Conservation (phyloP, 352 stramenopile species). For the Halophytophthora polymorphica region DNA sequence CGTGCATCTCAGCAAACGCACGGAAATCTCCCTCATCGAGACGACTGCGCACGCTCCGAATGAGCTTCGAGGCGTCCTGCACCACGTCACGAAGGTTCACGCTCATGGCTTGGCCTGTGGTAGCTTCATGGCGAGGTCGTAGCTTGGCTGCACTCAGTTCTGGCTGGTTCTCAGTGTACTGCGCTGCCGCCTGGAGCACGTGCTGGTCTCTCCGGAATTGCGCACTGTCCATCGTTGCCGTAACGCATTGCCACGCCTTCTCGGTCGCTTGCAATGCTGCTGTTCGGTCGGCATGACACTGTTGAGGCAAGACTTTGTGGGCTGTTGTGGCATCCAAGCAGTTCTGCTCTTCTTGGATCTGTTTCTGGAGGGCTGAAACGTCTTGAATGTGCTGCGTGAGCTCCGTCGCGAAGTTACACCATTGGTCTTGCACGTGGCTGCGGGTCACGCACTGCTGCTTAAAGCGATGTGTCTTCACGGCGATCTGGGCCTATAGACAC, state of each 20-base stretch:
- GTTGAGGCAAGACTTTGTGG: constrained; percentile 34
- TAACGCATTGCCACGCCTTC: constrained; percentile 29
- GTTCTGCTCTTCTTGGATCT: constrained; percentile 42
- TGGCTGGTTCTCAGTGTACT: constrained; percentile 36
- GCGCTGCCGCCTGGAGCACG: constrained; percentile 26
- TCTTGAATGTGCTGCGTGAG: constrained; percentile 41
- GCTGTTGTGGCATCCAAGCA: constrained; percentile 22
- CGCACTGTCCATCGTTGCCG: constrained; percentile 11
- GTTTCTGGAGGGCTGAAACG: constrained; percentile 25
- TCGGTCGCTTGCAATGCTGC: constrained; percentile 22
- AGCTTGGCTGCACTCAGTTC: constrained; percentile 25
- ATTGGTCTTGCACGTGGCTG: constrained; percentile 40
- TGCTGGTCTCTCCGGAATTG: constrained; percentile 21
- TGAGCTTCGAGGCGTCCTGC: constrained; percentile 27
- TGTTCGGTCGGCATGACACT: constrained; percentile 16
- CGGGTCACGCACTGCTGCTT: constrained; percentile 35
- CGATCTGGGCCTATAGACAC: constrained; percentile 30
- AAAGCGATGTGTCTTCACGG: constrained; percentile 36
- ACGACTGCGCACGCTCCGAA: constrained; percentile 26
- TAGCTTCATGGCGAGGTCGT: constrained; percentile 12
- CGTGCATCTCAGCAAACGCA: constrained; percentile 11
- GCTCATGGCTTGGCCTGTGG: constrained; percentile 4
- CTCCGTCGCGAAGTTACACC: constrained; percentile 27
- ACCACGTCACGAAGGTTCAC: constrained; percentile 35
- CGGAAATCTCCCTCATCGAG: constrained; percentile 14